phyloP scores from a whole-genome alignment of 2,329 filamentous ascomycete genomes.

The Ascochyta clinopodiicola region DNA sequence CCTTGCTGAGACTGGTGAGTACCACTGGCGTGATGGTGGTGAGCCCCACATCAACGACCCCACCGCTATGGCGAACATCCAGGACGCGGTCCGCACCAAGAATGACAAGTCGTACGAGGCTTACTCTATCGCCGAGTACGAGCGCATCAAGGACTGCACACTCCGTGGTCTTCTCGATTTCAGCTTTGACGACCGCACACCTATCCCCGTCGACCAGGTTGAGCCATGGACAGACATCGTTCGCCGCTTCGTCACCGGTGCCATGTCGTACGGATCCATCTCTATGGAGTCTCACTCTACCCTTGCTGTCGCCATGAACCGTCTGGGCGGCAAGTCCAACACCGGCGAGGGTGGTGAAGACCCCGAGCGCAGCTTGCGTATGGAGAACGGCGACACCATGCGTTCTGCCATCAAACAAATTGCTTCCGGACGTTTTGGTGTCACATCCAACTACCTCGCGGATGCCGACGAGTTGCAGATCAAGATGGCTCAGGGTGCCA shows the following conservation, averaged over 20 bases:
- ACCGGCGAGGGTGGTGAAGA: constrained; percentile 98
- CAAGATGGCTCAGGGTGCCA: constrained; percentile 99
- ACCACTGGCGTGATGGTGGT: constrained; percentile 97
- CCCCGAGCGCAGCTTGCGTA: constrained; percentile 81
- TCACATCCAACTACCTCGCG: constrained; percentile 91
- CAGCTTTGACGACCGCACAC: constrained; percentile 84
- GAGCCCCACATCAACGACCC: constrained; percentile 96
- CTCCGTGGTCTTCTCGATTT: constrained; percentile 94
- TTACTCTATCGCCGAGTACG: constrained; percentile 90
- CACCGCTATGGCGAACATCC: constrained; percentile 92
- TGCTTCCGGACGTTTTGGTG: constrained; percentile 93
- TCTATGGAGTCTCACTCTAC: constrained; percentile 99
- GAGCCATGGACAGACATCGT: constrained; percentile 99
- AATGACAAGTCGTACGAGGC: constrained; percentile 99
- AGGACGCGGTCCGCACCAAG: constrained; percentile 94
- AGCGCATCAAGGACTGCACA: constrained; percentile 96
- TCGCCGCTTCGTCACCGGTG: constrained; percentile 92
- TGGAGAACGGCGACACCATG: constrained; percentile 96
- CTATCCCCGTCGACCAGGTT: constrained; percentile 94
- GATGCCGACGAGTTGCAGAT: constrained; percentile 97
- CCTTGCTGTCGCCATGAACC: constrained; percentile 94
- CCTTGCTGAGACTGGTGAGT: constrained; percentile 91
- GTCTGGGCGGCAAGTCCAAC: constrained; percentile 95
- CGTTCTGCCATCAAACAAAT: constrained; percentile 97
- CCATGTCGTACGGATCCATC: constrained; percentile 98